These are phyloP conservation scores for Termitomyces heimii DNA, from an alignment of 768 basidiomycete genomes.

Conservation along the genomic window DNA sequence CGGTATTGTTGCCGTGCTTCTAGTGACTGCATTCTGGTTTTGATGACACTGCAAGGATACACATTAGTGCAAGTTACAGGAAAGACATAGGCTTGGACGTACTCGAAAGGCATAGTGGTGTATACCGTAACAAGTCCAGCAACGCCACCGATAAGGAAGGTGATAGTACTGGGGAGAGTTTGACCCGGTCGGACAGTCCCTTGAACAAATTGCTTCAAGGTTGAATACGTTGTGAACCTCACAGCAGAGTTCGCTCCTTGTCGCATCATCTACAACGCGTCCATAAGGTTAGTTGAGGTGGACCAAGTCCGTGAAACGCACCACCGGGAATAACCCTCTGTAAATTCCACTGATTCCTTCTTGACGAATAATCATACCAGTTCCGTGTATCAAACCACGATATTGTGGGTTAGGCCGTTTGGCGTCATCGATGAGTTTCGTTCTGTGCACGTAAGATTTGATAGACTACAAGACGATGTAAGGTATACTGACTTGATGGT, in stretches of 20 bases:
- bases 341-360: slow-evolving; percentile 87
- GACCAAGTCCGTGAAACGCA: slow-evolving; percentile 31
- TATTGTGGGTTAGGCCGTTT: slow-evolving; percentile 82
- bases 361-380: slow-evolving; percentile 68
- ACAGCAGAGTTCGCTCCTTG: slow-evolving; percentile 98
- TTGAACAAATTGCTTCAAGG: slow-evolving; percentile 89
- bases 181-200: slow-evolving; percentile 80
- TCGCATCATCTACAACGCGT: slow-evolving; percentile 75
- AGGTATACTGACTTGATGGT: slow-evolving; percentile 81
- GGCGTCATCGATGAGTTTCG: slow-evolving; percentile 94
- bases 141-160: slow-evolving; percentile 90
- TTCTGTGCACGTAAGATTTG: slow-evolving; percentile 42
- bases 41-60: slow-evolving; percentile 68
- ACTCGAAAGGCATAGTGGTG: slow-evolving; percentile 84
- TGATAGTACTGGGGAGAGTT: slow-evolving; percentile 78
- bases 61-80: neutral
- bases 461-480: neutral
- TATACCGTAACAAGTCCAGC: slow-evolving; percentile 96
- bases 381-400: slow-evolving; percentile 84
- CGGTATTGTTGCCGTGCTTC: slow-evolving; percentile 78
- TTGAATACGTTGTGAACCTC: slow-evolving; percentile 92
- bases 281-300: neutral
- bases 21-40: slow-evolving; percentile 96
- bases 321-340: slow-evolving; percentile 90
- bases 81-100: slow-evolving; percentile 16